phyloP scores from a whole-genome alignment of 2,329 filamentous ascomycete genomes.

The Bipolaris bicolor region DNA sequence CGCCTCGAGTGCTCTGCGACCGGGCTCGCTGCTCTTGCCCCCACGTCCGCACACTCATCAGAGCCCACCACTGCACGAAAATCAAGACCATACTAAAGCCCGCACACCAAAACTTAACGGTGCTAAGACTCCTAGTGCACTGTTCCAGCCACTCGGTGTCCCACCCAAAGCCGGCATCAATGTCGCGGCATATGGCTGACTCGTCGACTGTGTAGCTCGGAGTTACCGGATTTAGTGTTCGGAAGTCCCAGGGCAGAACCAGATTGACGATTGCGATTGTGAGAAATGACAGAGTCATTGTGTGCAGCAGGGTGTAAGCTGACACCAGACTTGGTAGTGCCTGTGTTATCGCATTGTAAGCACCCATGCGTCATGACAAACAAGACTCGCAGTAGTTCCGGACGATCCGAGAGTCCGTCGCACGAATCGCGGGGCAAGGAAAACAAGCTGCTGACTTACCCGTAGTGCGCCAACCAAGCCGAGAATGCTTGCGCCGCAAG shows the following conservation, averaged over 20 bases:
- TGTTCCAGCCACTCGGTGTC: constrained; percentile 37
- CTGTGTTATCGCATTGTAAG: constrained; percentile 28
- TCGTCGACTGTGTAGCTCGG: constrained; percentile 31
- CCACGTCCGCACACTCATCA: constrained; percentile 39
- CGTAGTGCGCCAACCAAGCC: constrained; percentile 53
- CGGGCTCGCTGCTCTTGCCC: constrained; percentile 20
- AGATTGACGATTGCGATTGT: constrained; percentile 36
- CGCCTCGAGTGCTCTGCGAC: constrained; percentile 4
- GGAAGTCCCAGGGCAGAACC: constrained; percentile 30
- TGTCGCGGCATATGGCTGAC: constrained; percentile 33
- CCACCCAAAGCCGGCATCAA: constrained; percentile 37
- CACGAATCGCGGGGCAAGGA: neutral
- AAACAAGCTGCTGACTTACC: constrained; percentile 39
- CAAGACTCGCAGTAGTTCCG: neutral
- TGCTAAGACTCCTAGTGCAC: constrained; percentile 36
- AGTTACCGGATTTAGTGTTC: constrained; percentile 29
- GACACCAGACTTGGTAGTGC: constrained; percentile 32
- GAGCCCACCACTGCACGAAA: constrained; percentile 45
- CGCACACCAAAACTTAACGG: constrained; percentile 30
- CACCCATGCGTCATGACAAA: neutral
- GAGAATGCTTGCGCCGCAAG: constrained; percentile 49
- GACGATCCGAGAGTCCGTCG: neutral
- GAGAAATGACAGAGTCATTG: constrained; percentile 33
- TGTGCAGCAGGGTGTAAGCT: constrained; percentile 36
- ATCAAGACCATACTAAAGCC: constrained; percentile 34